These are phyloP conservation scores for Persicaria tinctoria DNA, from an alignment of 148 eudicot genomes.

Conservation along the genomic window DNA sequence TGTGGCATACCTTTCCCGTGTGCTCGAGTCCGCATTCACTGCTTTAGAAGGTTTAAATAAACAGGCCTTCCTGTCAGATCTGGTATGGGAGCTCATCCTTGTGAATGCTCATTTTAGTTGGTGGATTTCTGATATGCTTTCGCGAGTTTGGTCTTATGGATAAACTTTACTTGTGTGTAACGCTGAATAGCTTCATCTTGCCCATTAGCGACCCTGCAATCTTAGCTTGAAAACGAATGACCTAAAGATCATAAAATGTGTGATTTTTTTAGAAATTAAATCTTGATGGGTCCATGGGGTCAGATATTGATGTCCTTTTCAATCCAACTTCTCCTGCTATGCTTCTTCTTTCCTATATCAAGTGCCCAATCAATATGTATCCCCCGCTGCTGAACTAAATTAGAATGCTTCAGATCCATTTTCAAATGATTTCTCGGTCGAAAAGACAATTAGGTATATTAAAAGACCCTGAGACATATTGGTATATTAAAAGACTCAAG, in stretches of 20 bases:
- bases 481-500: too few relatives aligned
- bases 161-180: background rate
- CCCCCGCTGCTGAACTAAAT: background rate
- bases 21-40: conserved; percentile 91
- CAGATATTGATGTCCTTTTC: too few relatives aligned
- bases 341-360: background rate
- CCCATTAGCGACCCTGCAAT: background rate
- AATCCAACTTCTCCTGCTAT: background rate
- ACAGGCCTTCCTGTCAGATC: conserved; percentile 92
- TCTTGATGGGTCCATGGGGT: too few relatives aligned
- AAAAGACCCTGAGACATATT: too few relatives aligned
- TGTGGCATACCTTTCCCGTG: conserved; percentile 92
- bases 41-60: conserved; percentile 96
- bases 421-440: background rate
- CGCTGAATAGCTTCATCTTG: background rate
- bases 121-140: background rate
- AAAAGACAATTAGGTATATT: too few relatives aligned
- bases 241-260: background rate
- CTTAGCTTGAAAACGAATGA: background rate
- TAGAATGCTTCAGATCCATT: background rate
- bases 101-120: background rate
- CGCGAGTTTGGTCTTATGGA: background rate
- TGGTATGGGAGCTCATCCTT: conserved; percentile 40
- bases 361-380: too few relatives aligned
- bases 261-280: background rate